Conservation (phyloP, 2,329 filamentous ascomycete genomes). For the Trichoderma aggressivum region DNA sequence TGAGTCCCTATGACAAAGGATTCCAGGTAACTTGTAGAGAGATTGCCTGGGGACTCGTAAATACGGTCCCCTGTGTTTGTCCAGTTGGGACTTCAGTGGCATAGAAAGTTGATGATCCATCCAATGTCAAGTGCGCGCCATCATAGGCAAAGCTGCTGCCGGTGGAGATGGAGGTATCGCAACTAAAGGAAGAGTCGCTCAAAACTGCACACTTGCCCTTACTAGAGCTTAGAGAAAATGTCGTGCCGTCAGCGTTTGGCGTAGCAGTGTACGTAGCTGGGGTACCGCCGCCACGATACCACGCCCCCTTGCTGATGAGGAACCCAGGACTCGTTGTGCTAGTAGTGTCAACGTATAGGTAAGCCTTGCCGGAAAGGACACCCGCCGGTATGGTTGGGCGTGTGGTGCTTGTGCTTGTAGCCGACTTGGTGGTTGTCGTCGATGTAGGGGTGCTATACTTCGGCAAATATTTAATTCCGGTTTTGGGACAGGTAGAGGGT, state of each 20-base stretch:
- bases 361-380: background rate
- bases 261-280: conserved; percentile 2
- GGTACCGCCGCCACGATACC: conserved; percentile 5
- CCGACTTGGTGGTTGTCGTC: background rate
- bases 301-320: background rate
- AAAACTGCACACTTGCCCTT: conserved; percentile 2
- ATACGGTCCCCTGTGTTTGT: background rate
- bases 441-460: conserved; percentile 9
- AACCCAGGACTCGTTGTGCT: background rate
- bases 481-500: conserved; percentile 59
- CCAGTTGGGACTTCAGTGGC: background rate
- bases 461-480: conserved; percentile 57
- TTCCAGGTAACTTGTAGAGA: background rate
- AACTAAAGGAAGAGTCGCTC: conserved; percentile 1
- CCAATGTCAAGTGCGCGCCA: background rate
- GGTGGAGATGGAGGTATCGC: background rate
- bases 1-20: background rate
- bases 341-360: background rate
- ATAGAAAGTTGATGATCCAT: background rate
- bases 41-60: background rate
- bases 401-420: background rate
- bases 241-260: background rate
- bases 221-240: background rate
- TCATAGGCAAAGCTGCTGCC: background rate
- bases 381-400: background rate